Evolutionary conservation across 148 eudicot species (phyloP), one percentile per base, ranked within the genome.

Genomic region (Fallopia convolvulus): DNA sequence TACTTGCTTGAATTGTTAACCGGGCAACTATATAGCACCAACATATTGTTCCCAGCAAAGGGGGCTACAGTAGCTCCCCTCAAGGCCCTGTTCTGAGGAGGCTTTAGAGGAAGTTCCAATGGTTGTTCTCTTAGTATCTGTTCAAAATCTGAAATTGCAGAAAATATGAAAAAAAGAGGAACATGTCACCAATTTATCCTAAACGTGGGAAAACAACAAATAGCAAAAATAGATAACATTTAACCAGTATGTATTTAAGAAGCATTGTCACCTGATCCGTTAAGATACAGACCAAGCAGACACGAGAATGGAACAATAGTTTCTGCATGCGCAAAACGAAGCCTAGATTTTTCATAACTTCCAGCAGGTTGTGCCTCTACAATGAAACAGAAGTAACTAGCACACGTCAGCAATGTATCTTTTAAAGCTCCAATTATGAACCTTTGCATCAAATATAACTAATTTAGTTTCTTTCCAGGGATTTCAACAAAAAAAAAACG

Each of bases 301-400:
- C 99, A 93, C 76, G 99, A 91, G 83, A 96, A 96, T 41, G 99
- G 99, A 85, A 96, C 87, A 33, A 96, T 74, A 60, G 99, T 96
- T 79, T 96, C 99, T 14, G 99, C 99, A 83, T 96, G 99, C 75
- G 99, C 99, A 81, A 96, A 93, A 40, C 93, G 92, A 81, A 93
- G 87, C 71, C 93, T 85, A 74, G 98, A 94, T 87, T 93, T 88
- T 74, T 96, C 99, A 84, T 88, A 93, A 77, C 91, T 93, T 50
- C 99, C 94, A 75, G 84, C 86, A 66, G 92, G 86, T 74, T 80
- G 87, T 81, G 81, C 87, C 83, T 86, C 99, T 93, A 83, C 80
- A 83, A 18, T 46, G 74, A 36, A 30, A 76, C 30, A 82, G 14
- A 52, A 60, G 46, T 49, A 73, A 78, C 20, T 61, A 21, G 17